A percentile compares a stretch with the other conserved stretches of the same genome.
Evolutionary conservation across 2,329 filamentous ascomycete species (phyloP).

Genomic region (Rugonectria rugulosa): DNA sequence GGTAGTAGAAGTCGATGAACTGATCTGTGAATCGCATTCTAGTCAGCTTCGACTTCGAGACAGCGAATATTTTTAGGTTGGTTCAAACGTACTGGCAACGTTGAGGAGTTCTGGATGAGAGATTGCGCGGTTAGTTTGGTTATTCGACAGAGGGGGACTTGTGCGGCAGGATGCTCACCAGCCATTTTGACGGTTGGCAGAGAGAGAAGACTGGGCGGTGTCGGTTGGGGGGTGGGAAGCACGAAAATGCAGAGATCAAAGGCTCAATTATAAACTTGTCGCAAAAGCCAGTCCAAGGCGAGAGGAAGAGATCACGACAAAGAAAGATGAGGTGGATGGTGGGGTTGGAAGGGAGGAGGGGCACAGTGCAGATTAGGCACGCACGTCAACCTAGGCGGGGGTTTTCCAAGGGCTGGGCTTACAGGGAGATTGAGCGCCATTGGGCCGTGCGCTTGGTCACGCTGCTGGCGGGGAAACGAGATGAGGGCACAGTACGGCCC

Average conservation of each 20-base stretch:
- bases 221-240: conserved; percentile 4
- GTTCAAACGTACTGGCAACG: conserved; percentile 54
- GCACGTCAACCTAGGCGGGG: conserved; percentile 17
- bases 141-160: neutral
- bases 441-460: neutral
- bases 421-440: neutral
- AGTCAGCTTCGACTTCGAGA: neutral
- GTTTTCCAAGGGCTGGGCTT: neutral
- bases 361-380: conserved; percentile 46
- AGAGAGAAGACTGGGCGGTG: conserved; percentile 3
- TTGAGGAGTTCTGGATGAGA: conserved; percentile 52
- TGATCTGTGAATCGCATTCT: conserved; percentile 68
- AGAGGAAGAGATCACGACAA: conserved; percentile 27
- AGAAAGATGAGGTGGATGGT: conserved; percentile 41
- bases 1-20: conserved; percentile 92
- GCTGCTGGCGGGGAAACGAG: conserved; percentile 25
- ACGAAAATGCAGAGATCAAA: conserved; percentile 11
- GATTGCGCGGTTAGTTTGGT: conserved; percentile 39
- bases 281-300: conserved; percentile 45
- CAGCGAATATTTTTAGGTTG: neutral
- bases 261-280: conserved; percentile 38
- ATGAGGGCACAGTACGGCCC: conserved; percentile 34
- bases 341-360: conserved; percentile 43
- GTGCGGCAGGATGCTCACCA: conserved; percentile 25
- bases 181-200: conserved; percentile 37